Evolutionary conservation across 306 rosid species (phyloP), one percentile per base, ranked within the genome.

Genomic region (Cucurbita maxima): DNA sequence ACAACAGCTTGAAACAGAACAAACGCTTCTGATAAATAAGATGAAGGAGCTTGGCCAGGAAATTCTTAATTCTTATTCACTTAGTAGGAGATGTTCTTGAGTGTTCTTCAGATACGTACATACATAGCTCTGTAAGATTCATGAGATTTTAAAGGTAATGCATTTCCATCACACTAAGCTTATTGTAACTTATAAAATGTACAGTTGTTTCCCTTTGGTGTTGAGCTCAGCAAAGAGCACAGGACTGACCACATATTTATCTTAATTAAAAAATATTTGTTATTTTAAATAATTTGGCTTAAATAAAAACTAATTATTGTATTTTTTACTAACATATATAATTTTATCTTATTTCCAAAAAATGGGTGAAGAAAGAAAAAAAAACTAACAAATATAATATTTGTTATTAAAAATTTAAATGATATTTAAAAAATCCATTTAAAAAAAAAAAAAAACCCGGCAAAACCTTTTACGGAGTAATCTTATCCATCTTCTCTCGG

Each of bases 41-140:
- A 77, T 91, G 71, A 88, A 80, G 84, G 96, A 87, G 78, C 87
- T 95, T 51, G 99, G 93, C 59, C 85, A 79, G 58, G 97, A 95
- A 84, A 86, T 91, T 36, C 67, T 86, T 6, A 63, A 82, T 74
- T 78, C 89, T 50, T 85, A 97, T 74, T 89, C 92, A 78, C 71
- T 88, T 45, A 4, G 74, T 81, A 76, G 90, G 75, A 79, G 80
- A 76, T 76, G 70, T 69, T 69, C 12, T 67, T 45, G 36, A 47
- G 10, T 68, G 3, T 30, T 7, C 15, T 70, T 8, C 58, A 69
- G 41, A 69, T 69, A 12, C 43, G 44, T 69, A 67, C 72, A 45
- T 69, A 67, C 72, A 45, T 44, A 48, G 57, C 48, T 45, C 8
- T 70, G 47, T 50, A 70, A 70, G 74, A 70, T 48, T 34, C 13